A percentile compares a stretch with the other conserved stretches of the same genome.
Conservation (phyloP, 108 stramenopile species). For the Skeletonema tropicum region DNA sequence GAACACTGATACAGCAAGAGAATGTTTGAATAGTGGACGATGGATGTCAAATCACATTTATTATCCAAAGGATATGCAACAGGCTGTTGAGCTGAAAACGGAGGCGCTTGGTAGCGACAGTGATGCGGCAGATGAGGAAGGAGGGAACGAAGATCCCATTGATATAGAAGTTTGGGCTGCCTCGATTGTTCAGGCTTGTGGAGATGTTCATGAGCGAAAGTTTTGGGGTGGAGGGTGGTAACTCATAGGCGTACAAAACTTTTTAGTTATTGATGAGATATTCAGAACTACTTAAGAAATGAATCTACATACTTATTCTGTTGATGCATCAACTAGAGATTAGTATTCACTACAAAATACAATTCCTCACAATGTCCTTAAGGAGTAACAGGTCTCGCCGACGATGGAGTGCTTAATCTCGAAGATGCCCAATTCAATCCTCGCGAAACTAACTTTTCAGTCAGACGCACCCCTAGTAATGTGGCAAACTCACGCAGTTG, state of each 20-base stretch:
- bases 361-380: not conserved
- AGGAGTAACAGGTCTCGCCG: not conserved
- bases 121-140: slow-evolving; percentile 15
- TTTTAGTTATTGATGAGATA: not conserved
- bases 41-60: slow-evolving; percentile 48
- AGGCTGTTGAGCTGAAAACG: slow-evolving; percentile 34
- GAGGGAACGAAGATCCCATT: not conserved
- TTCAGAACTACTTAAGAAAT: too few relatives aligned
- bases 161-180: slow-evolving; percentile 38
- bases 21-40: slow-evolving; percentile 42
- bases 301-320: not conserved
- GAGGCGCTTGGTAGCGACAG: slow-evolving; percentile 13
- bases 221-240: slow-evolving; percentile 50
- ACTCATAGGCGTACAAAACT: not conserved
- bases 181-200: slow-evolving; percentile 38
- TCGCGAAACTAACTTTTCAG: slow-evolving; percentile 70
- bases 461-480: slow-evolving; percentile 68
- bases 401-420: slow-evolving; percentile 18
- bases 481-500: slow-evolving; percentile 75
- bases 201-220: slow-evolving; percentile 41
- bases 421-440: slow-evolving; percentile 76
- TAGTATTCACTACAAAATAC: slow-evolving; percentile 6
- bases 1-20: slow-evolving; percentile 20
- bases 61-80: slow-evolving; percentile 41
- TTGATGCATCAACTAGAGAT: not conserved